Base-by-base conservation (phyloP, 306 rosid genomes). In the Elaeagnus macrophylla region DNA sequence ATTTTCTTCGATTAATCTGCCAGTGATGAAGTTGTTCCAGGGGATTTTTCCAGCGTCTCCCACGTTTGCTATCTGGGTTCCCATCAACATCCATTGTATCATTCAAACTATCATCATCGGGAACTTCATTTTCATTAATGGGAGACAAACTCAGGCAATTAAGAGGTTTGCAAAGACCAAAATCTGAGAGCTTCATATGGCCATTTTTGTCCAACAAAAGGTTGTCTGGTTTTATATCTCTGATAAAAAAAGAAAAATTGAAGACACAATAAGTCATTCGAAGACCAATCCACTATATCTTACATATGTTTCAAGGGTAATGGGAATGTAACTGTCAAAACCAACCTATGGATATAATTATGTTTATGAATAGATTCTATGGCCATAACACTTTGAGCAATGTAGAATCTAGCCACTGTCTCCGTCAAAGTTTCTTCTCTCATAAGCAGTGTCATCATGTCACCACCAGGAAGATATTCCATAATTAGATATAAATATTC, bases 391-490 rank as follows among this genome's bases (percentile, higher is more conserved):
- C 86, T 86, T 67, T 90, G 88, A 36, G 84, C 80, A 42, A 78
- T 51, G 59, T 78, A 78, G 65, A 78, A 78, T 67, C 80, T 74
- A n/a, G 95, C 84, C 51, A 90, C 91, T 8, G 79, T 90, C 77
- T 86, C 95, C 1, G 97, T 86, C 81, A 90, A 81, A 61, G 94
- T 83, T 82, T 89, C 97, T 69, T 89, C 97, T 60, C 95, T 75
- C 37, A 89, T 89, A 61, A 89, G 80, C 65, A 89, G 70, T 58
- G 97, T 89, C 97, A 89, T 89, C 80, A 89, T 70, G 77, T 89
- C 97, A 51, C 97, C 97, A 37, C 97, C 97, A 32, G 97, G 95
- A 64, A 86, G 83, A 73, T 89, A 89, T 57, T 89, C 97, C 97
- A 86, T 89, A 19, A 89, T 83, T 12, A 89, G 82, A 72, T 85